These are phyloP conservation scores for Daldinia loculata DNA, from an alignment of 495 filamentous ascomycete species.

Conservation along the genomic window DNA sequence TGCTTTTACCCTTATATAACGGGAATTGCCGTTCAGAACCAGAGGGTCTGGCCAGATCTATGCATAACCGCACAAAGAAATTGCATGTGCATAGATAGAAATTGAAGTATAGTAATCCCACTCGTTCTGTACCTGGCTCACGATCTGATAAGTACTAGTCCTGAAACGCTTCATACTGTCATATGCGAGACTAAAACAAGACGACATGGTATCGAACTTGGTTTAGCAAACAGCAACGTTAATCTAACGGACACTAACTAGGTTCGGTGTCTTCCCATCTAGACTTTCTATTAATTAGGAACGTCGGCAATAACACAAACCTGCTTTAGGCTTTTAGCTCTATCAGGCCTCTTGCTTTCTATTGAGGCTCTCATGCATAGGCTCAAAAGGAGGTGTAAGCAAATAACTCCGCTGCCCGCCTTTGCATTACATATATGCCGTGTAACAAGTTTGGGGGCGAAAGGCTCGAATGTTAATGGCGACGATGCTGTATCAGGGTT, in stretches of 20 bases:
- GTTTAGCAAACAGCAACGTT: background rate
- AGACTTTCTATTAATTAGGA: background rate
- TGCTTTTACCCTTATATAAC: conserved; percentile 6
- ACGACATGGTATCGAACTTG: conserved; percentile 3
- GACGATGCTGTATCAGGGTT: conserved; percentile 20
- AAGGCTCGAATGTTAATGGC: conserved; percentile 2
- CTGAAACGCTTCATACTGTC: conserved; percentile 4
- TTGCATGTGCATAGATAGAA: background rate
- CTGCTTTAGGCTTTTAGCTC: conserved; percentile 3
- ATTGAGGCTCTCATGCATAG: conserved; percentile 7
- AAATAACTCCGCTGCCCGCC: conserved; percentile 24
- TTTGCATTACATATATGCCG: conserved; percentile 10
- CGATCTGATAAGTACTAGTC: conserved; percentile 5
- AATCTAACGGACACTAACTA: background rate
- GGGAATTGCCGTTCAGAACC: conserved; percentile 8
- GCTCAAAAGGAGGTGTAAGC: background rate
- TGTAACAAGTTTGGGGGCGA: conserved; percentile 20
- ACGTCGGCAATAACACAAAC: background rate
- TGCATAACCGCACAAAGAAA: background rate
- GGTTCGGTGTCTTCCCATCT: background rate
- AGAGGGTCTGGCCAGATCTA: conserved; percentile 30
- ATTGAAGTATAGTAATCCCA: conserved; percentile 19
- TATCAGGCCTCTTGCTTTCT: conserved; percentile 1
- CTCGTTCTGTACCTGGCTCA: background rate
- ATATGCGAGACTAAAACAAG: background rate